Base-by-base conservation (phyloP, 2,329 filamentous ascomycete genomes). In the Talaromyces pinophilus region DNA sequence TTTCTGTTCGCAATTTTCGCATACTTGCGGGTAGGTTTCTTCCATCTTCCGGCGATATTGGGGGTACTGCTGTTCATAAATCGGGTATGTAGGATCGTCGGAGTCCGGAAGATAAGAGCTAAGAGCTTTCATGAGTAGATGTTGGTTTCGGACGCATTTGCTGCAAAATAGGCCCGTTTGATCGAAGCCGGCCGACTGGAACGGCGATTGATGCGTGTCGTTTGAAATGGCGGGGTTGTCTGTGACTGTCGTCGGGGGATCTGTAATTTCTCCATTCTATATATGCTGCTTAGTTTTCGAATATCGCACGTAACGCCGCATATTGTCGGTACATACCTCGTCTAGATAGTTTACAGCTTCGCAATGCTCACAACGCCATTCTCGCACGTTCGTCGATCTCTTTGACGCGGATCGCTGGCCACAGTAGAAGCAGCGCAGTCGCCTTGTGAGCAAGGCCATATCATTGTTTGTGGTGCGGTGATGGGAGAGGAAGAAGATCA, bases 271-370 rank as follows among this genome's bases (percentile, higher is more conserved):
- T 73, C 94, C 94, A 76, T 92, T 87, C 91, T 95, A 73, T 2
- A 59, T n/a, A 30, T 22, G n/a, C n/a, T 19, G n/a, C 40, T 35
- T 38, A 54, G 25, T 22, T 66, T n/a, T 35, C 60, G 48, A 28
- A 61, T 17, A 17, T 46, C 5, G 10, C 30, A 13, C 6, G n/a
- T 3, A 44, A 48, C 2, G 52, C 55, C 3, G 52, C 38, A 35
- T 63, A 25, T 17, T 7, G 57, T 75, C 82, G 67, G 81, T 42
- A 38, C 65, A 17, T 67, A 95, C 93, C 82, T 94, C 85, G 76
- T 99, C 95, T 38, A 97, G 83, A 80, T 92, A 91, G 78, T 98
- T 99, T 67, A 90, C 88, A 19, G 93, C 91, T 72, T 95, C 91
- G 82, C 95, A 99, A 68, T 86, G 82, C 22, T 85, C 80, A 79